phyloP scores from a whole-genome alignment of 2,329 filamentous ascomycete genomes.

The Penicillium janthinellum region DNA sequence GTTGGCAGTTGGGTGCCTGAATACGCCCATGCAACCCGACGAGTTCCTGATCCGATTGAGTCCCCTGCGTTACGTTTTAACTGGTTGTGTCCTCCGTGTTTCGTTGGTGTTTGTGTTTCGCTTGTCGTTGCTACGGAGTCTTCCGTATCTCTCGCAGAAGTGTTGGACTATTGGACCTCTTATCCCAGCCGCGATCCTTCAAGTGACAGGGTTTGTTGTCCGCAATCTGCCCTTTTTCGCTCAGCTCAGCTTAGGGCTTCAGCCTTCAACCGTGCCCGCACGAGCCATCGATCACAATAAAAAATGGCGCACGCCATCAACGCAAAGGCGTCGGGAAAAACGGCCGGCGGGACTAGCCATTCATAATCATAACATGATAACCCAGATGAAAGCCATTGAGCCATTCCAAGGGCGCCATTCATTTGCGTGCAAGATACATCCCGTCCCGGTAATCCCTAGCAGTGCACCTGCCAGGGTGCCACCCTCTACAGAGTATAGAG shows the following conservation, averaged over 20 bases:
- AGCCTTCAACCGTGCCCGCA: neutral
- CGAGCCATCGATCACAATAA: neutral
- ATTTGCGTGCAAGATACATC: neutral
- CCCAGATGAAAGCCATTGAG: neutral
- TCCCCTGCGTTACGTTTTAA: neutral
- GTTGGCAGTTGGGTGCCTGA: neutral
- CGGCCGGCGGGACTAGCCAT: neutral
- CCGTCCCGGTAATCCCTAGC: neutral
- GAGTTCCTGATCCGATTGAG: neutral
- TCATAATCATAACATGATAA: neutral
- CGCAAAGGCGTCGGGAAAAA: constrained; percentile 1
- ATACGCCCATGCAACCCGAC: neutral
- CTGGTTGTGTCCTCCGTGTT: neutral
- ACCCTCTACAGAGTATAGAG: no score
- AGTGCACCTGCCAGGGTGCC: neutral
- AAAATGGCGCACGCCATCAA: constrained; percentile 5
- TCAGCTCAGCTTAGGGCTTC: neutral
- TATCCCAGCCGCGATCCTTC: no score
- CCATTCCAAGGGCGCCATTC: neutral
- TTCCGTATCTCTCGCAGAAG: neutral
- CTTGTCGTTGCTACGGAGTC: neutral
- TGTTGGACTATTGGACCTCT: no score
- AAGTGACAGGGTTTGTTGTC: neutral
- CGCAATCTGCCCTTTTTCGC: neutral
- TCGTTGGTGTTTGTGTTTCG: neutral